These are phyloP conservation scores for Sporothrix dimorphospora DNA, from an alignment of 2,329 filamentous ascomycete genomes.

Conservation along the genomic window DNA sequence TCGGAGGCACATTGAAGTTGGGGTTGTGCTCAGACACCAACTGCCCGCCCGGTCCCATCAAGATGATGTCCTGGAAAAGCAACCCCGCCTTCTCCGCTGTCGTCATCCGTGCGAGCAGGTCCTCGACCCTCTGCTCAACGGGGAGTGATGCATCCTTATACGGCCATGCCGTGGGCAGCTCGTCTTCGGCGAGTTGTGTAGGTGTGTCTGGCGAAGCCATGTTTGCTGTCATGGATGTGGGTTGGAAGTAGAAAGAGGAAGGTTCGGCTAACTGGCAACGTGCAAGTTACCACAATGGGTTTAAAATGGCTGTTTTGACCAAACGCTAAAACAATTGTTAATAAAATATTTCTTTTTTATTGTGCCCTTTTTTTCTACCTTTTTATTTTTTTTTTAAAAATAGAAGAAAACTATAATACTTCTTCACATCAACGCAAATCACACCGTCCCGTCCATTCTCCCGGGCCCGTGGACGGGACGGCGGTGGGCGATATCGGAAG, in stretches of 20 bases:
- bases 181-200: not conserved
- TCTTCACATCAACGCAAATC: not conserved
- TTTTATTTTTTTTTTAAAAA: not conserved
- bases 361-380: too few relatives aligned
- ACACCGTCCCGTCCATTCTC: not conserved
- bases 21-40: not conserved
- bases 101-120: not conserved
- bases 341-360: too few relatives aligned
- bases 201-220: not conserved
- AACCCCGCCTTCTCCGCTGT: conserved; percentile 5
- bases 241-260: not conserved
- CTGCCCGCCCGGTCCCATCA: conserved; percentile 7
- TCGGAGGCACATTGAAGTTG: not conserved
- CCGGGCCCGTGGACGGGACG: not conserved
- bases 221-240: not conserved
- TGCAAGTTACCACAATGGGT: too few relatives aligned
- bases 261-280: not conserved
- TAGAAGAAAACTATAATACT: not conserved
- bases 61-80: conserved; percentile 14
- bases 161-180: not conserved
- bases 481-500: not conserved
- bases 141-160: not conserved
- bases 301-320: too few relatives aligned
- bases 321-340: not conserved
- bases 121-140: not conserved